These are phyloP conservation scores for Tylopilus balloui DNA, from an alignment of 768 basidiomycete species.

Conservation along the genomic window DNA sequence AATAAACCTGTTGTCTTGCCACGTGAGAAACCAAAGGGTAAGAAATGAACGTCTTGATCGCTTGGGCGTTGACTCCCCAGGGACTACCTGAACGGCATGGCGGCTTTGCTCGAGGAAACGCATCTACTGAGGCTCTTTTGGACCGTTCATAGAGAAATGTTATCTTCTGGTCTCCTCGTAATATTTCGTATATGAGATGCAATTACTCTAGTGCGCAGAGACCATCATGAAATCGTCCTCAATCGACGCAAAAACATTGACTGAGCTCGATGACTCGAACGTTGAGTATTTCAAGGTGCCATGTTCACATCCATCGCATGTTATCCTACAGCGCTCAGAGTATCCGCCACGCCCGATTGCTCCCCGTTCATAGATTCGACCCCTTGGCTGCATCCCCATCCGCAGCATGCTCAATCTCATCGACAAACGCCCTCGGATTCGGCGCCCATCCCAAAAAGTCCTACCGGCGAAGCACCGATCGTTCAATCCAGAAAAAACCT, in stretches of 20 bases:
- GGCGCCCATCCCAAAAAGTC: slow-evolving; percentile 75
- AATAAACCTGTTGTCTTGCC: not conserved
- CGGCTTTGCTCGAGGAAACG: too few relatives aligned
- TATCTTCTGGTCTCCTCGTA: too few relatives aligned
- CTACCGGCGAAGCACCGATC: slow-evolving; percentile 32
- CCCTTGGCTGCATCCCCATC: slow-evolving; percentile 20
- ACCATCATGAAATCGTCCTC: too few relatives aligned
- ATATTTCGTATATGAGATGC: too few relatives aligned
- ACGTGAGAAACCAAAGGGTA: not conserved
- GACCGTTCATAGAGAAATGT: too few relatives aligned
- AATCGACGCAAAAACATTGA: not conserved
- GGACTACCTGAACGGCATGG: too few relatives aligned
- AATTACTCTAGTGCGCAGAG: too few relatives aligned
- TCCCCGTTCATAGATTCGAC: not conserved
- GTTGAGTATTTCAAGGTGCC: too few relatives aligned
- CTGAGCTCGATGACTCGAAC: not conserved
- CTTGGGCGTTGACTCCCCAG: not conserved
- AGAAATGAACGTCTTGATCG: not conserved
- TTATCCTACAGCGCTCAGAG: not conserved
- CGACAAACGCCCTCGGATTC: slow-evolving; percentile 68
- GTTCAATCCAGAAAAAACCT: not conserved
- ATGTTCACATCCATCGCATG: not conserved
- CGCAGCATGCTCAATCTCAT: slow-evolving; percentile 52
- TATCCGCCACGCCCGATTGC: not conserved
- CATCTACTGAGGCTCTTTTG: too few relatives aligned